Evolutionary conservation across 129 eudicot species (phyloP).

Genomic region (Flaveria linearis): DNA sequence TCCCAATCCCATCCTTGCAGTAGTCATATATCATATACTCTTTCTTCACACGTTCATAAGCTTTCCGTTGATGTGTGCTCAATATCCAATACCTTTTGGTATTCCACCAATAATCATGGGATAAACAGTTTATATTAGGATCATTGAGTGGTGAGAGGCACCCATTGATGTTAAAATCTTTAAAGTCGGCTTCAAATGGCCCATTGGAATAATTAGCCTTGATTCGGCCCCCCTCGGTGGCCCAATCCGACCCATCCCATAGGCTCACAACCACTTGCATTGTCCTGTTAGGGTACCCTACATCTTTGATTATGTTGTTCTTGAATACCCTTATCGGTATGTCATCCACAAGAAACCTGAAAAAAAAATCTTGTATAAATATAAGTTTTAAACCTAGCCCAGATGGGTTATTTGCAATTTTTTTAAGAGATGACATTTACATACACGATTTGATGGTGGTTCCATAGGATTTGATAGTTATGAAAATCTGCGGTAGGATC

Average conservation of each 20-base stretch:
- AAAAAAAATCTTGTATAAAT: neutral
- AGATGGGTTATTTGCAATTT: neutral
- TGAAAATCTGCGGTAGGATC: slow-evolving; percentile 60
- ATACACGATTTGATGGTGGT: slow-evolving; percentile 54
- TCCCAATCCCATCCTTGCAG: slow-evolving; percentile 43
- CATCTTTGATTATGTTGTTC: slow-evolving; percentile 53
- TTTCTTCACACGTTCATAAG: slow-evolving; percentile 30
- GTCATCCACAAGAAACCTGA: slow-evolving; percentile 67
- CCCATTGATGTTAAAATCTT: slow-evolving; percentile 49
- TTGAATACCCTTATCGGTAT: slow-evolving; percentile 70
- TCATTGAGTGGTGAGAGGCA: slow-evolving; percentile 27
- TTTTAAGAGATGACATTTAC: neutral
- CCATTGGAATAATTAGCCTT: slow-evolving; percentile 47
- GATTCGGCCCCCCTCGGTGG: slow-evolving; percentile 55
- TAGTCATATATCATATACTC: slow-evolving; percentile 63
- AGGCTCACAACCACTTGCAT: slow-evolving; percentile 58
- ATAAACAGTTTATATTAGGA: slow-evolving; percentile 28
- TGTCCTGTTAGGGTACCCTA: slow-evolving; percentile 53
- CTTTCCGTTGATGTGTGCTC: slow-evolving; percentile 19
- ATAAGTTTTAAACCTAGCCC: neutral
- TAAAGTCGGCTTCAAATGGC: slow-evolving; percentile 51
- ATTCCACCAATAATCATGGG: slow-evolving; percentile 61
- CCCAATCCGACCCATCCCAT: slow-evolving; percentile 74
- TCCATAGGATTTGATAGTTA: slow-evolving; percentile 56
- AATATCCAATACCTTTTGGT: slow-evolving; percentile 34